Percentiles rank a stretch among this genome's conserved stretches.
Evolutionary conservation across 2,329 filamentous ascomycete genomes (phyloP).

Genomic region (Colletotrichum sp.): DNA sequence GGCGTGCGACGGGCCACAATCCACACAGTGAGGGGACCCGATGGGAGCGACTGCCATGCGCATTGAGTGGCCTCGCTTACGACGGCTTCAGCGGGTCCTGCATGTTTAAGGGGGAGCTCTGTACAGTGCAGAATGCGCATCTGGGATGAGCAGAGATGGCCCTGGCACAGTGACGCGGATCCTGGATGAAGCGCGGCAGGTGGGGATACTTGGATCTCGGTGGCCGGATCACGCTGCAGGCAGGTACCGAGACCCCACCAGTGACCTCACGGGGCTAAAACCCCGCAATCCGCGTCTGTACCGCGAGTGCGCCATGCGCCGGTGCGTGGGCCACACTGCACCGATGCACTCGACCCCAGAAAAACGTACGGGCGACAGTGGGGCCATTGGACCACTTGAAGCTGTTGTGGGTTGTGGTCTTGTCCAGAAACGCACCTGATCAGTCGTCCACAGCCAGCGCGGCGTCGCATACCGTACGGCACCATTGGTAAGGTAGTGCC

Average conservation of each 20-base stretch:
- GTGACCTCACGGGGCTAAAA: constrained; percentile 22
- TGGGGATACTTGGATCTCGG: constrained; percentile 11
- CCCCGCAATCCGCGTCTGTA: constrained; percentile 29
- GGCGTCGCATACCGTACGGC: neutral
- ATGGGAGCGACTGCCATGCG: neutral
- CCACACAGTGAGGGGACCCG: neutral
- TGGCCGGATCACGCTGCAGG: constrained; percentile 1
- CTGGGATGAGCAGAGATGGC: neutral
- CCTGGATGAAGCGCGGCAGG: neutral
- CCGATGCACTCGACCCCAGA: constrained; percentile 31
- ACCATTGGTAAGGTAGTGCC: neutral
- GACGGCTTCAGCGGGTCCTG: neutral
- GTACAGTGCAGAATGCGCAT: neutral
- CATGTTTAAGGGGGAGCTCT: neutral
- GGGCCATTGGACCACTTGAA: constrained; percentile 21
- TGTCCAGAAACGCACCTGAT: constrained; percentile 22
- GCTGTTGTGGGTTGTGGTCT: constrained; percentile 20
- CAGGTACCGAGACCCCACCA: constrained; percentile 20
- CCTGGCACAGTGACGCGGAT: neutral
- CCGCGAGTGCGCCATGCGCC: constrained; percentile 7
- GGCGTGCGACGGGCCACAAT: neutral
- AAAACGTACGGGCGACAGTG: constrained; percentile 23
- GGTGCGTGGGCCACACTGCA: constrained; percentile 2
- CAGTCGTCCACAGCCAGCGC: neutral
- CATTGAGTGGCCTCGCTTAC: neutral